Conservation (phyloP, 345 rosid species). For the Heritiera fomes region DNA sequence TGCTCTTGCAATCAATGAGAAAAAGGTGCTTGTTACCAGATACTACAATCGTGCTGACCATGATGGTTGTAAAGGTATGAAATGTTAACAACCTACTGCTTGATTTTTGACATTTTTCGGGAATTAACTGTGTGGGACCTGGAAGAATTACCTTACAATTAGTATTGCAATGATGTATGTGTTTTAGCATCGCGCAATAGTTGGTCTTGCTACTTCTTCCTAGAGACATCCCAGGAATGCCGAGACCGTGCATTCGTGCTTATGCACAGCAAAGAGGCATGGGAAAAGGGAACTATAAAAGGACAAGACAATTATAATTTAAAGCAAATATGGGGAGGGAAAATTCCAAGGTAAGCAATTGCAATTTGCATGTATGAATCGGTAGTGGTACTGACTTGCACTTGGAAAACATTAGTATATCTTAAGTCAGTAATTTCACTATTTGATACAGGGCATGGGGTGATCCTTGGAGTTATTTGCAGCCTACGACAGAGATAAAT, state of each 20-base stretch:
- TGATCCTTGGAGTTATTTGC: conserved; percentile 83
- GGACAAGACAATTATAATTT: conserved; percentile 69
- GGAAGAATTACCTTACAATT: background rate
- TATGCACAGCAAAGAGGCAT: conserved; percentile 52
- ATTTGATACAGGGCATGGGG: conserved; percentile 63
- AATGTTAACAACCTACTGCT: background rate
- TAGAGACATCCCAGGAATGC: conserved; percentile 84
- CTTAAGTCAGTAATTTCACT: conserved; percentile 1
- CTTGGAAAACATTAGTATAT: background rate
- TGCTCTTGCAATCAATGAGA: conserved; percentile 73
- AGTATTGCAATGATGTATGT: conserved; percentile 69
- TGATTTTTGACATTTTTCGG: background rate
- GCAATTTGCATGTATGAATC: background rate
- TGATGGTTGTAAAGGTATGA: conserved; percentile 76
- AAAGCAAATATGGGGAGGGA: conserved; percentile 81
- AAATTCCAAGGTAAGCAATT: conserved; percentile 52
- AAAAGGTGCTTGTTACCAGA: conserved; percentile 68
- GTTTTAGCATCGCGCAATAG: conserved; percentile 56
- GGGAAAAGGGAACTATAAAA: conserved; percentile 65
- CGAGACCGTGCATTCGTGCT: conserved; percentile 59
- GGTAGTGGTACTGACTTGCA: background rate
- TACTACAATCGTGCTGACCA: conserved; percentile 92
- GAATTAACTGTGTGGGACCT: too few species aligned
- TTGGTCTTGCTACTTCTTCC: conserved; percentile 96
- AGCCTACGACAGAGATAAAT: conserved; percentile 88